Evolutionary conservation across 2,329 filamentous ascomycete genomes (phyloP).

Genomic region (Fusarium illudens): DNA sequence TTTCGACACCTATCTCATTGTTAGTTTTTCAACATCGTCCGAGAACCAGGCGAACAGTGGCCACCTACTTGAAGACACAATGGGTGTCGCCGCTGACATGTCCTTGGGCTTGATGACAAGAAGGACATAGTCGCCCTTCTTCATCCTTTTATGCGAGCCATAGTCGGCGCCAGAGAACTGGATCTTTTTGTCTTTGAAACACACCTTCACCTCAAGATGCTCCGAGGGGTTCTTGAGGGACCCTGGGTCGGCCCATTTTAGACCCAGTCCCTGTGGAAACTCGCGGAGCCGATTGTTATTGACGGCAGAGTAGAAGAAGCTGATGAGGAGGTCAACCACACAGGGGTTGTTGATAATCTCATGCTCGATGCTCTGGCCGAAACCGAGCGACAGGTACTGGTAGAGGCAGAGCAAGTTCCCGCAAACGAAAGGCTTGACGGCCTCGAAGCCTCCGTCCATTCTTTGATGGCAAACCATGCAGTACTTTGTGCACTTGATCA

Average conservation of each 20-base stretch:
- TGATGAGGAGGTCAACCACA: slow-evolving; percentile 85
- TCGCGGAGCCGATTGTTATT: slow-evolving; percentile 50
- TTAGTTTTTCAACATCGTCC: slow-evolving; percentile 2
- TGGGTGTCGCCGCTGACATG: background rate
- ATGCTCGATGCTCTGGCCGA: slow-evolving; percentile 85
- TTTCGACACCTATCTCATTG: slow-evolving; percentile 19
- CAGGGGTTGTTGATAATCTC: slow-evolving; percentile 81
- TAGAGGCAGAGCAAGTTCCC: slow-evolving; percentile 78
- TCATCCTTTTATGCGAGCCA: slow-evolving; percentile 20
- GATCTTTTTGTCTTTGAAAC: slow-evolving; percentile 22
- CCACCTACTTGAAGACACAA: slow-evolving; percentile 23
- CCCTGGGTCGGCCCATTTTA: slow-evolving; percentile 45
- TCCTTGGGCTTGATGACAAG: slow-evolving; percentile 12
- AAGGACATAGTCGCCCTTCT: slow-evolving; percentile 28
- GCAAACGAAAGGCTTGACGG: slow-evolving; percentile 83
- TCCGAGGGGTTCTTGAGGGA: background rate
- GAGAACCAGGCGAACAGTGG: background rate
- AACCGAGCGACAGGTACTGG: slow-evolving; percentile 86
- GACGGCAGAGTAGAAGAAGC: slow-evolving; percentile 77
- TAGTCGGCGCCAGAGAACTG: slow-evolving; percentile 24
- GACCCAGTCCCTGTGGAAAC: slow-evolving; percentile 53
- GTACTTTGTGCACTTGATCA: slow-evolving; percentile 84
- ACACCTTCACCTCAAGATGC: slow-evolving; percentile 17
- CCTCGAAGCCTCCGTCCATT: slow-evolving; percentile 70
- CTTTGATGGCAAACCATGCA: slow-evolving; percentile 85